Evolutionary conservation across 768 basidiomycete species (phyloP), one percentile per base, ranked within the genome.

Genomic region (Kwoniella sp.): DNA sequence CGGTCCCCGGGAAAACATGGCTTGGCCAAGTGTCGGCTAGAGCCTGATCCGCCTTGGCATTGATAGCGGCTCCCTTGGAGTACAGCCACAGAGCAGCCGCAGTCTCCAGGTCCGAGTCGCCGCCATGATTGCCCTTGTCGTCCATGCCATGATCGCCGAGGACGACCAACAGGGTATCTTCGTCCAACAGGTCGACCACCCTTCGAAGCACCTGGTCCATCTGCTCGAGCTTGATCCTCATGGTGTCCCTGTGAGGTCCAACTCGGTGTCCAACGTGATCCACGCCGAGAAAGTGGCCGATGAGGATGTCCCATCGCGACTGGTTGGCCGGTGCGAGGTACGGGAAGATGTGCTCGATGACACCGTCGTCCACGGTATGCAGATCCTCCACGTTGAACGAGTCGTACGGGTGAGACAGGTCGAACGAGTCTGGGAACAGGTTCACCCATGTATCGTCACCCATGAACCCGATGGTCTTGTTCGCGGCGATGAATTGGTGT

Each of bases 91-190:
- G 74, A 0, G 81, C 90, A 1, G 89, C 79, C 10, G 87, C 85
- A 0, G 89, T 89, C 69, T 99, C 93, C 25, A 86, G 80, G 3
- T 78, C 77, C 0, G 85, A 84, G 63, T 96, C 95, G 1, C 95
- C 93, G 0, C 95, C 95, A 61, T 98, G 93, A 63, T 99, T 92
- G 1, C 95, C 95, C 19, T 86, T 80, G 33, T 81, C 78, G 64
- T 96, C 91, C 95, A 99, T 98, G 0, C 95, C 95, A 65, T 98
- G 95, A 69, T 99, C 93, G 1, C 95, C 95, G 1, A 98, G 78
- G 1, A 99, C 80, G 48, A 99, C 82, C 5, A 99, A 79, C 0
- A 99, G 77, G 0, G 95, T 98, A 43, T 93, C 86, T 47, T 95
- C 86, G 42, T 74, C 65, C 52, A 95, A 69, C 14, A 78, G 59